Conservation (phyloP, 768 basidiomycete species). For the Trametes sanguinea region DNA sequence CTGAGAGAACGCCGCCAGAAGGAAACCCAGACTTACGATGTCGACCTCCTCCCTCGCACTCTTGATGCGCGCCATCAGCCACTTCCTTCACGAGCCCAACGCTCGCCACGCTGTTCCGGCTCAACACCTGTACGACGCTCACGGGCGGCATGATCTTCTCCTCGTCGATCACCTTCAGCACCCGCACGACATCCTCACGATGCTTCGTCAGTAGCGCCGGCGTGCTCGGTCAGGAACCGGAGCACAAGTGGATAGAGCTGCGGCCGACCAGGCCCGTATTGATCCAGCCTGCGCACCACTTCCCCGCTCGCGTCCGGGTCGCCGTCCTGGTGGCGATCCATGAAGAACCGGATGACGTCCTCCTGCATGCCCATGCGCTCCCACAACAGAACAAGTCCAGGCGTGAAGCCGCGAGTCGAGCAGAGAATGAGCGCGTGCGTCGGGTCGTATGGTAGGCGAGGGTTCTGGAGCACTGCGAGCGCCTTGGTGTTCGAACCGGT, state of each 20-base stretch:
- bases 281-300: slow-evolving; percentile 71
- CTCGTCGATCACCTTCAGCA: slow-evolving; percentile 79
- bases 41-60: slow-evolving; percentile 76
- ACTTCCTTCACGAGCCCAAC: slow-evolving; percentile 91
- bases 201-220: slow-evolving; percentile 73
- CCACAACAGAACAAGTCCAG: slow-evolving; percentile 88
- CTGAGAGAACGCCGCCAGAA: background rate
- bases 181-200: slow-evolving; percentile 62
- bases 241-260: slow-evolving; percentile 87
- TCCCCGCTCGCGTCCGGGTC: slow-evolving; percentile 43
- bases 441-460: slow-evolving; percentile 73
- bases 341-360: slow-evolving; percentile 91
- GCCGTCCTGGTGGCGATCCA: slow-evolving; percentile 60
- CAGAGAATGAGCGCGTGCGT: slow-evolving; percentile 96
- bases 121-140: slow-evolving; percentile 86
- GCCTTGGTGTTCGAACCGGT: slow-evolving; percentile 61
- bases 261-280: slow-evolving; percentile 71
- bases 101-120: slow-evolving; percentile 86
- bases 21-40: slow-evolving; percentile 35
- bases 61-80: slow-evolving; percentile 80
- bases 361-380: slow-evolving; percentile 96
- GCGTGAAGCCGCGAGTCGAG: slow-evolving; percentile 78
- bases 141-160: slow-evolving; percentile 85
- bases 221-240: slow-evolving; percentile 86
- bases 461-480: slow-evolving; percentile 63